These are phyloP conservation scores for Talaromyces nanjingensis DNA, from an alignment of 495 filamentous ascomycete species.

Conservation along the genomic window DNA sequence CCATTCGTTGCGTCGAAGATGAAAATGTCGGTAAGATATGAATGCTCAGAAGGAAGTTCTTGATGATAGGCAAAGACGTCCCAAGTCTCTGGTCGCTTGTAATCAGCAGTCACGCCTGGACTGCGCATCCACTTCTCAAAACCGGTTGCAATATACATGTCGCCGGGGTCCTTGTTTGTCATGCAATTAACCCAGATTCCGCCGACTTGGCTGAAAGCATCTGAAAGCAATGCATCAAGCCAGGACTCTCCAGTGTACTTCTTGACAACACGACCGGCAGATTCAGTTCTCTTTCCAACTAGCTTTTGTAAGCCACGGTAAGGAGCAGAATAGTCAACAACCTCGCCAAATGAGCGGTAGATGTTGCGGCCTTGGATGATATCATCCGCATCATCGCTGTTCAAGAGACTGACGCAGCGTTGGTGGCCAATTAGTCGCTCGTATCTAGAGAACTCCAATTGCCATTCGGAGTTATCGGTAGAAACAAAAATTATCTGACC, in stretches of 20 bases:
- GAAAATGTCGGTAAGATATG: constrained; percentile 44
- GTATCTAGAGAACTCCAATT: constrained; percentile 34
- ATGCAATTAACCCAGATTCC: constrained; percentile 49
- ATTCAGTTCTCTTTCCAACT: constrained; percentile 34
- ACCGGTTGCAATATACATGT: constrained; percentile 44
- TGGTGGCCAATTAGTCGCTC: constrained; percentile 33
- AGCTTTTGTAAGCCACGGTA: constrained; percentile 41
- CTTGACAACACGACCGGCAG: constrained; percentile 37
- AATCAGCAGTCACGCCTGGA: constrained; percentile 22
- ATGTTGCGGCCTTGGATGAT: constrained; percentile 43
- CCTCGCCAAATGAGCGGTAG: constrained; percentile 36
- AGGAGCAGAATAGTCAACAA: constrained; percentile 41
- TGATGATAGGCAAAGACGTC: constrained; percentile 39
- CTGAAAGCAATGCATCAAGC: constrained; percentile 30
- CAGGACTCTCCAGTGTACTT: constrained; percentile 27
- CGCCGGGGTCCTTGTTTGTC: constrained; percentile 28
- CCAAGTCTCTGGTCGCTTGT: constrained; percentile 26
- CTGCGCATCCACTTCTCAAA: constrained; percentile 42
- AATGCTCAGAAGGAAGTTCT: constrained; percentile 20
- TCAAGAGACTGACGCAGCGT: constrained; percentile 32
- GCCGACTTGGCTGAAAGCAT: constrained; percentile 44
- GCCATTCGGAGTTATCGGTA: constrained; percentile 16
- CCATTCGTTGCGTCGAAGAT: constrained; percentile 39
- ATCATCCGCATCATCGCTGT: constrained; percentile 34
- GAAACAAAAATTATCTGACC: constrained; percentile 25